phyloP scores from a whole-genome alignment of 192 early-diverging fungal species.

The Coemansia sp. region DNA sequence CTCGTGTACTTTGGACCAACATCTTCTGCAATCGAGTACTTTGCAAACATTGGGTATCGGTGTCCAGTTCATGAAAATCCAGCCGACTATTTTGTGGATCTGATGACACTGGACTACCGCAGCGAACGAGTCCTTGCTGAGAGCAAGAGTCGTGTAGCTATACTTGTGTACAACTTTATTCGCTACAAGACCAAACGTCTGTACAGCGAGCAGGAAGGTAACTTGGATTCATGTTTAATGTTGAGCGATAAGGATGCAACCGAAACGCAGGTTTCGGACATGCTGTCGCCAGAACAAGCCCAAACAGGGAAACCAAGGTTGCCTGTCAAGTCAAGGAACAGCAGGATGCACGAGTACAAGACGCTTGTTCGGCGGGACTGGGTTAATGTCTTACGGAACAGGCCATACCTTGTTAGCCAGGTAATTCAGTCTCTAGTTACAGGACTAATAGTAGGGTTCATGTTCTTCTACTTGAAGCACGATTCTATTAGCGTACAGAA shows the following conservation, averaged over 20 bases:
- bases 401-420: slow-evolving; percentile 36
- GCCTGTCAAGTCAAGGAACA: slow-evolving; percentile 16
- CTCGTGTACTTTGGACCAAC: slow-evolving; percentile 63
- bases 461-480: slow-evolving; percentile 57
- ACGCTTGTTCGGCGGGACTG: slow-evolving; percentile 54
- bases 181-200: slow-evolving; percentile 18
- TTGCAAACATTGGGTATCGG: slow-evolving; percentile 54
- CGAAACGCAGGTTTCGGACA: neutral
- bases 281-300: neutral
- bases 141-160: slow-evolving; percentile 41
- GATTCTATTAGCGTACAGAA: slow-evolving; percentile 54
- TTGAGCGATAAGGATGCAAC: neutral
- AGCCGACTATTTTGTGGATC: slow-evolving; percentile 71
- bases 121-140: slow-evolving; percentile 26
- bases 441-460: slow-evolving; percentile 58
- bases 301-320: neutral
- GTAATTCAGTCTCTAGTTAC: slow-evolving; percentile 39
- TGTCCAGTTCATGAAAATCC: slow-evolving; percentile 72
- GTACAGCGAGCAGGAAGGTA: neutral
- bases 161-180: slow-evolving; percentile 34
- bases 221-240: neutral
- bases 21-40: slow-evolving; percentile 40
- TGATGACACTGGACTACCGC: slow-evolving; percentile 58
- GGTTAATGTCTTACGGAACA: slow-evolving; percentile 48
- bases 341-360: slow-evolving; percentile 52